A percentile compares a stretch with the other conserved stretches of the same genome.
Conservation (phyloP, 2,329 filamentous ascomycete species). For the Aspergillus floridensis region DNA sequence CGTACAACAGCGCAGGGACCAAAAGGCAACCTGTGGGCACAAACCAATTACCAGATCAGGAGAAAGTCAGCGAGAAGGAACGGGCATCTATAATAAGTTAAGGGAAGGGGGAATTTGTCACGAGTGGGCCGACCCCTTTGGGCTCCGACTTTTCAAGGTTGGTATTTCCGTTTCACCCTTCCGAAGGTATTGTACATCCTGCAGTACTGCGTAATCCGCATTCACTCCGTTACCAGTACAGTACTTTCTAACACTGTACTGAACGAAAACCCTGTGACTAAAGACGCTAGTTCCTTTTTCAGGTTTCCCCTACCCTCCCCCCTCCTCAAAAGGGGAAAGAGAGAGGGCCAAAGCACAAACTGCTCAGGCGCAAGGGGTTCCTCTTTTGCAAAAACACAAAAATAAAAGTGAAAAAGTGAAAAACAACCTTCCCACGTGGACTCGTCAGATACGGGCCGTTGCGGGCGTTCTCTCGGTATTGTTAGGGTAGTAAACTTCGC, state of each 20-base stretch:
- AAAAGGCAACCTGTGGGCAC: background rate
- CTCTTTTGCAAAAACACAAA: background rate
- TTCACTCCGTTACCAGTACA: background rate
- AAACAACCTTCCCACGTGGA: constrained; percentile 13
- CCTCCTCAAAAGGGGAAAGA: background rate
- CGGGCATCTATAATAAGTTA: background rate
- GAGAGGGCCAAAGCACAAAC: constrained; percentile 16
- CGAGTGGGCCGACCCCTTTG: background rate
- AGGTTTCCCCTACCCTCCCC: too few species aligned
- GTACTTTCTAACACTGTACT: background rate
- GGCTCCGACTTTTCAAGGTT: background rate
- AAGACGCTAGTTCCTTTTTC: background rate
- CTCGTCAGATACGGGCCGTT: constrained; percentile 19
- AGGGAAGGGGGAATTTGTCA: background rate
- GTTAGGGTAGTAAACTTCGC: background rate
- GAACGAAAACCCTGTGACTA: background rate
- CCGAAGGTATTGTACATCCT: too few species aligned
- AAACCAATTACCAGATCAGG: background rate
- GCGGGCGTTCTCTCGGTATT: constrained; percentile 2
- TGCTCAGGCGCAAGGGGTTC: constrained; percentile 14
- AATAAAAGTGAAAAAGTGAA: background rate
- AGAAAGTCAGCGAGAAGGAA: background rate
- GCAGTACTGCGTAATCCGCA: too few species aligned
- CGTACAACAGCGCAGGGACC: background rate
- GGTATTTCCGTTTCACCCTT: too few species aligned